phyloP scores from a whole-genome alignment of 2,329 filamentous ascomycete species.

The Alternaria arborescens region DNA sequence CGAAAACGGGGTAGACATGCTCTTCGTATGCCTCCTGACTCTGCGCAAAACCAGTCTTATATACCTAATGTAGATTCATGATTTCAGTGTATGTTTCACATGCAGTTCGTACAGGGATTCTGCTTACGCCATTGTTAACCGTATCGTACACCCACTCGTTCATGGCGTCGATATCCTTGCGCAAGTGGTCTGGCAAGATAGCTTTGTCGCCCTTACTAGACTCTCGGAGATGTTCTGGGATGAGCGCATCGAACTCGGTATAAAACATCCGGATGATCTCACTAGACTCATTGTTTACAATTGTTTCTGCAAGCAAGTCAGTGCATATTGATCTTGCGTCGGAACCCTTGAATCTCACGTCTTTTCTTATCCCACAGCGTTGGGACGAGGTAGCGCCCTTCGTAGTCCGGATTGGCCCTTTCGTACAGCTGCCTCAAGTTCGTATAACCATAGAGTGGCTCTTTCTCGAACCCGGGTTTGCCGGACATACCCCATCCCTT shows the following conservation, averaged over 20 bases:
- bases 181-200: conserved; percentile 72
- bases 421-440: conserved; percentile 72
- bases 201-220: conserved; percentile 61
- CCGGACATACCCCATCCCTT: conserved; percentile 35
- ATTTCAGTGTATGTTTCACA: not conserved
- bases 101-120: not conserved
- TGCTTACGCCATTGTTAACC: conserved; percentile 59
- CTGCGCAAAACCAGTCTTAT: conserved; percentile 78
- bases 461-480: conserved; percentile 19
- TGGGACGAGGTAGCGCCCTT: conserved; percentile 76
- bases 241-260: conserved; percentile 37
- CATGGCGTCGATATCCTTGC: conserved; percentile 70
- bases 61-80: conserved; percentile 39
- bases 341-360: conserved; percentile 1
- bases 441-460: conserved; percentile 26
- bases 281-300: conserved; percentile 47
- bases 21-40: conserved; percentile 83
- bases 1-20: conserved; percentile 75
- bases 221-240: conserved; percentile 62
- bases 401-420: conserved; percentile 63
- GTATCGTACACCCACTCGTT: conserved; percentile 75
- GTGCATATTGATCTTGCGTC: not conserved
- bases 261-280: conserved; percentile 49
- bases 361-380: conserved; percentile 75
- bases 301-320: conserved; percentile 28